Evolutionary conservation across 163 green algal genomes (phyloP).

Genomic region (Chloromonas sp.): DNA sequence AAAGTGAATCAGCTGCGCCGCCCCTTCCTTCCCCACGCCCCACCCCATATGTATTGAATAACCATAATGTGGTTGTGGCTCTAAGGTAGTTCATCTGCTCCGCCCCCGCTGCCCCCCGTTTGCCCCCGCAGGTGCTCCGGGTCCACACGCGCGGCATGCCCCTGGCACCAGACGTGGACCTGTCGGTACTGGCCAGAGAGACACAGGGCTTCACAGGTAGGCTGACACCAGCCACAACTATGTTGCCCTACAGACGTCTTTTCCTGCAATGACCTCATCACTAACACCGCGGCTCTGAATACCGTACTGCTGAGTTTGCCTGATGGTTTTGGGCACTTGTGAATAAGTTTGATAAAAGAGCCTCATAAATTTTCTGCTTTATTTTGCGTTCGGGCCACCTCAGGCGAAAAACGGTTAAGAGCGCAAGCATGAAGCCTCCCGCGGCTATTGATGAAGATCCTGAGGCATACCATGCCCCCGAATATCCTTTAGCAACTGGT

Average conservation of each 20-base stretch:
- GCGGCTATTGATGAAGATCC: too few relatives aligned
- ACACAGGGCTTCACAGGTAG: slow-evolving; percentile 50
- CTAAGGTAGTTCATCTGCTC: not conserved
- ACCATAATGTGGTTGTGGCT: not conserved
- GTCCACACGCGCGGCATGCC: slow-evolving; percentile 68
- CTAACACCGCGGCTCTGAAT: not conserved
- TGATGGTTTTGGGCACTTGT: not conserved
- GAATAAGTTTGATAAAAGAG: not conserved
- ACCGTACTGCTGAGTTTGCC: not conserved
- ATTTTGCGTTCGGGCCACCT: too few relatives aligned
- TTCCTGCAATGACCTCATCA: not conserved
- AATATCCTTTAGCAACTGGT: too few relatives aligned
- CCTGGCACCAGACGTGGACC: slow-evolving; percentile 72
- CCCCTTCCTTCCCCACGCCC: not conserved
- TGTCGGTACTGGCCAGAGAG: slow-evolving; percentile 46
- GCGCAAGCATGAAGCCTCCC: too few relatives aligned
- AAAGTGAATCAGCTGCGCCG: too few relatives aligned
- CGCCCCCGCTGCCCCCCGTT: not conserved
- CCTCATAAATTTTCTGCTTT: not conserved
- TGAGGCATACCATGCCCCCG: too few relatives aligned
- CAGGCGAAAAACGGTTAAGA: not conserved
- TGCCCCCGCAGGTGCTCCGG: slow-evolving; percentile 29
- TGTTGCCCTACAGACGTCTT: not conserved
- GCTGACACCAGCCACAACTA: not conserved
- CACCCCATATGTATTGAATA: not conserved